Percentiles rank a stretch among this genome's conserved stretches.
Evolutionary conservation across 371 early-diverging fungal genomes (phyloP).

Genomic region (Mucor saturninus): DNA sequence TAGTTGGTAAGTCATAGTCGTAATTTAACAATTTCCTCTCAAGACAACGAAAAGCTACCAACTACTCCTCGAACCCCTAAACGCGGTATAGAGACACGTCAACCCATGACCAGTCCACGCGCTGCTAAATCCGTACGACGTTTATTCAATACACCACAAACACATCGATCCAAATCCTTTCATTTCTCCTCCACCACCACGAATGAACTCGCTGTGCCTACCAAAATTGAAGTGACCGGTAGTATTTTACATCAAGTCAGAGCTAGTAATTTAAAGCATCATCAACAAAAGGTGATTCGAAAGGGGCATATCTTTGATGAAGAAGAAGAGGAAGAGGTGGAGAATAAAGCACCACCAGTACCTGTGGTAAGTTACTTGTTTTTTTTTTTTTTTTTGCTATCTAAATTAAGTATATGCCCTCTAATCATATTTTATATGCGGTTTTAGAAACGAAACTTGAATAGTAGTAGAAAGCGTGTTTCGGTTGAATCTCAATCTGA

Average conservation of each 20-base stretch:
- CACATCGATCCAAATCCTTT: constrained; percentile 18
- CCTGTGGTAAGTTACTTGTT: background rate
- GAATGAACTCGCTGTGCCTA: background rate
- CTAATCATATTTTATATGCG: too few species aligned
- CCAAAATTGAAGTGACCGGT: constrained; percentile 16
- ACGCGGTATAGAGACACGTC: constrained; percentile 17
- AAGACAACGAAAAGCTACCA: background rate
- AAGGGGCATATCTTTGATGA: constrained; percentile 23
- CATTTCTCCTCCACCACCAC: background rate
- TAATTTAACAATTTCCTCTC: background rate
- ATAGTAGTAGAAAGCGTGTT: background rate
- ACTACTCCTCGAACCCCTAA: constrained; percentile 22
- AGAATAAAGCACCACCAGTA: constrained; percentile 3
- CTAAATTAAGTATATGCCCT: too few species aligned
- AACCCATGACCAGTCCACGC: constrained; percentile 30
- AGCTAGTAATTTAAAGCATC: constrained; percentile 34
- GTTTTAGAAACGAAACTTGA: background rate
- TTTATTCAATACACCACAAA: constrained; percentile 46
- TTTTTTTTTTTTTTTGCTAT: background rate
- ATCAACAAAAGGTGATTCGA: constrained; percentile 22
- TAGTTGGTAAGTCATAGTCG: too few species aligned
- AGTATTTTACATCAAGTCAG: constrained; percentile 43
- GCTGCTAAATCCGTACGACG: background rate
- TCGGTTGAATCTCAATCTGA: constrained; percentile 11
- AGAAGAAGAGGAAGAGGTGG: constrained; percentile 11